Conservation (phyloP, 208 protist species). For the Crithidia expoeki region DNA sequence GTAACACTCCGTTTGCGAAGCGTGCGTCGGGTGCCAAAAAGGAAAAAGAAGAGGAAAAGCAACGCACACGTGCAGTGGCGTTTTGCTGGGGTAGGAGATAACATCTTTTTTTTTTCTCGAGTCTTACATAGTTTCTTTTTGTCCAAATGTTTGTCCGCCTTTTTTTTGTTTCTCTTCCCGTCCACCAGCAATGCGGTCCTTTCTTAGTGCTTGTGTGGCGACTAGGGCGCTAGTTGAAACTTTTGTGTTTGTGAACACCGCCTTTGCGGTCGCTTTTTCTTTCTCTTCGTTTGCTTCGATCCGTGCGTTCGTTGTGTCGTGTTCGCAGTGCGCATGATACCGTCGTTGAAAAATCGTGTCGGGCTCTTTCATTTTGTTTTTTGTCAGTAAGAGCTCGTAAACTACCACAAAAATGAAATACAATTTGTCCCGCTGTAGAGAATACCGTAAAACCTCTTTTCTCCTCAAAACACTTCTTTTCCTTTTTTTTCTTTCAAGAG, state of each 20-base stretch:
- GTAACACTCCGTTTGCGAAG: too few species aligned
- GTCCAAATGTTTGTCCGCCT: not conserved
- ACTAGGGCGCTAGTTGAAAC: not conserved
- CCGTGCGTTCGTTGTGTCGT: not conserved
- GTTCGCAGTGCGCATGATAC: not conserved
- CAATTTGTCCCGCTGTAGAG: not conserved
- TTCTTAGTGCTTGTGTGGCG: not conserved
- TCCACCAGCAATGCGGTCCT: too few species aligned
- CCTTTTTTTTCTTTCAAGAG: conserved; percentile 11
- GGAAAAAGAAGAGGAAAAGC: not conserved
- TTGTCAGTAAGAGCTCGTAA: not conserved
- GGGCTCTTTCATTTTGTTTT: not conserved
- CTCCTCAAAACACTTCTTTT: not conserved
- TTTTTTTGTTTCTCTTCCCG: not conserved
- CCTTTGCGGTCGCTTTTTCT: not conserved
- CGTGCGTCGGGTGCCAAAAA: not conserved
- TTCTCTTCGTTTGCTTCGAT: conserved; percentile 7
- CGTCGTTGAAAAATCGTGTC: not conserved
- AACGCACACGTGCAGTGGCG: not conserved
- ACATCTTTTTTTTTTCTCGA: not conserved
- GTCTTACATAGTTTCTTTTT: conserved; percentile 15
- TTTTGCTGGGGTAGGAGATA: not conserved
- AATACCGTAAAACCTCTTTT: conserved; percentile 9
- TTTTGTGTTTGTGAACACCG: conserved; percentile 23
- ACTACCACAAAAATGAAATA: not conserved